Conservation (phyloP, 2,329 filamentous ascomycete genomes). For the Phaeophleospora eucalypticola region DNA sequence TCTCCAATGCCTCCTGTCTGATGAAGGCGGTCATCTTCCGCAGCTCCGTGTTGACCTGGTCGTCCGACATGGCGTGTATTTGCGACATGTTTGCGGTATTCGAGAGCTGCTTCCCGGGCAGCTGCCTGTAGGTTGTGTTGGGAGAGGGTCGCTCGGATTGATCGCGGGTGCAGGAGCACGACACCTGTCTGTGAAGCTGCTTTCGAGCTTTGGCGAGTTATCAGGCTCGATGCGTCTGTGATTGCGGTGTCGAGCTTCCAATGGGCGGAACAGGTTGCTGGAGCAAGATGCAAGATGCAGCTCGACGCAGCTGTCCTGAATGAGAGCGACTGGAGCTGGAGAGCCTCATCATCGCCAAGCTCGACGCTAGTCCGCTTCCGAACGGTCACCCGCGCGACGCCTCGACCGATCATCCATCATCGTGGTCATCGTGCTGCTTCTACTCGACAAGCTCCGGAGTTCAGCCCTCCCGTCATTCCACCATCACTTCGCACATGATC, state of each 20-base stretch:
- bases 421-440: too few relatives aligned
- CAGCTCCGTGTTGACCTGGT: constrained; percentile 96
- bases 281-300: background rate
- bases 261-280: background rate
- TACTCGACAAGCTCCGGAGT: too few relatives aligned
- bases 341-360: background rate
- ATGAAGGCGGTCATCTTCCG: constrained; percentile 99
- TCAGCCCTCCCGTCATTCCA: background rate
- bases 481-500: background rate
- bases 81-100: constrained; percentile 69
- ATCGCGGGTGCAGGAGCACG: background rate
- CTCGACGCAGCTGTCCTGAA: background rate
- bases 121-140: background rate
- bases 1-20: constrained; percentile 95
- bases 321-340: background rate
- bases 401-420: background rate
- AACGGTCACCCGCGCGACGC: background rate
- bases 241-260: background rate
- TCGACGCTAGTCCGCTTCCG: background rate
- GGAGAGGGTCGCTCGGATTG: background rate
- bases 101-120: constrained; percentile 11
- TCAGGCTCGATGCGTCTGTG: background rate
- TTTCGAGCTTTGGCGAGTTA: background rate
- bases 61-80: constrained; percentile 91
- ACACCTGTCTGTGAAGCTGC: background rate